Evolutionary conservation across 768 basidiomycete genomes (phyloP).

Genomic region (Sistotremastrum niveocremeum): DNA sequence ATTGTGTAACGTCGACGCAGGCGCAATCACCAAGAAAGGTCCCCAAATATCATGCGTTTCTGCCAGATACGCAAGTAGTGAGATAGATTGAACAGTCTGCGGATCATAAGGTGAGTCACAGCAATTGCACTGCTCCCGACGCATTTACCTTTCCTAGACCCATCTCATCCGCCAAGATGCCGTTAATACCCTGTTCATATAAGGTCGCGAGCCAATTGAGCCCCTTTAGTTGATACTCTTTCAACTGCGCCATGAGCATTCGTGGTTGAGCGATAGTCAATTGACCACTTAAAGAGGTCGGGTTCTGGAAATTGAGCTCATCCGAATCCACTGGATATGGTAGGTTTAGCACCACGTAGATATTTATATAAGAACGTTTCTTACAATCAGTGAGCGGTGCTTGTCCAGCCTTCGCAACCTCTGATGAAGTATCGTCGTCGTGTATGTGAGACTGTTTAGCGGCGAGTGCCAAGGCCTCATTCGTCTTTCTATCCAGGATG

Average conservation of each 20-base stretch:
- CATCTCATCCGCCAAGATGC: conserved; percentile 99
- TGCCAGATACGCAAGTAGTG: conserved; percentile 86
- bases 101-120: neutral
- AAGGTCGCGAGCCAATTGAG: conserved; percentile 95
- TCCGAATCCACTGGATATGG: conserved; percentile 71
- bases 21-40: conserved; percentile 95
- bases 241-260: conserved; percentile 93
- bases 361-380: conserved; percentile 14
- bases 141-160: conserved; percentile 68
- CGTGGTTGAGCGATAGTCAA: conserved; percentile 82
- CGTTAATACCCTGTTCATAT: conserved; percentile 99
- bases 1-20: conserved; percentile 93
- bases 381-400: conserved; percentile 55
- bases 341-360: neutral
- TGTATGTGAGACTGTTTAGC: conserved; percentile 35
- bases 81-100: conserved; percentile 95
- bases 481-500: conserved; percentile 69
- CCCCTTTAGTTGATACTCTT: conserved; percentile 97
- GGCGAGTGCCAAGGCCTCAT: conserved; percentile 59
- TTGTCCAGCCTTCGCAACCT: conserved; percentile 14
- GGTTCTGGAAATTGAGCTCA: conserved; percentile 98
- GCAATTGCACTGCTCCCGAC: conserved; percentile 16
- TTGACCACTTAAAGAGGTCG: conserved; percentile 74
- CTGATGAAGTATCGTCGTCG: conserved; percentile 30
- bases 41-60: conserved; percentile 99